Conservation (phyloP, 352 stramenopile genomes). For the Saprolegnia parasitica region DNA sequence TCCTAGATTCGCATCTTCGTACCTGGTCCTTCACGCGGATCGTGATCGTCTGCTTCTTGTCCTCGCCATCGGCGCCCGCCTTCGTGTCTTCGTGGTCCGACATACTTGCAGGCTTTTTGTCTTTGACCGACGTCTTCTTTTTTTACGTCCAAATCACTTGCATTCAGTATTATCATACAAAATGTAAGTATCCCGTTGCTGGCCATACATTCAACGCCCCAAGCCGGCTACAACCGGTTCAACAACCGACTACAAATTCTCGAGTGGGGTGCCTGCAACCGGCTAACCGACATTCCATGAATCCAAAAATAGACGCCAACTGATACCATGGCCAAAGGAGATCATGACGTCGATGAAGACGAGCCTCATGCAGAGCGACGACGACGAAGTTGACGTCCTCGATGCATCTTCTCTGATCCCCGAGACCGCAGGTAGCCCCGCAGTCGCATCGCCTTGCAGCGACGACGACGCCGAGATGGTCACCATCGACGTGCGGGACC, state of each 20-base stretch:
- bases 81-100: constrained; percentile 58
- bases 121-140: not conserved
- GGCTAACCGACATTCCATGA: not conserved
- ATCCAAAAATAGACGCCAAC: not conserved
- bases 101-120: constrained; percentile 37
- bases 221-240: not conserved
- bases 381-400: constrained; percentile 12
- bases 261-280: too few relatives aligned
- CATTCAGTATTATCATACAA: not conserved
- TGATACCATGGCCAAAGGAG: not conserved
- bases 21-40: constrained; percentile 86
- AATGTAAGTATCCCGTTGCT: not conserved
- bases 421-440: not conserved
- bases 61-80: constrained; percentile 42
- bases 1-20: not conserved
- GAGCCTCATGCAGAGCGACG: not conserved
- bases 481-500: not conserved
- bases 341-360: not conserved
- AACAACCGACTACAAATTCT: not conserved
- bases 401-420: not conserved
- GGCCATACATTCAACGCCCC: not conserved
- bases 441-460: too few relatives aligned
- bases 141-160: not conserved
- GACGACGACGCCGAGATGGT: not conserved
- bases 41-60: constrained; percentile 87